Evolutionary conservation across 2,329 filamentous ascomycete genomes (phyloP).

Genomic region (Penicillium hesseltinei): DNA sequence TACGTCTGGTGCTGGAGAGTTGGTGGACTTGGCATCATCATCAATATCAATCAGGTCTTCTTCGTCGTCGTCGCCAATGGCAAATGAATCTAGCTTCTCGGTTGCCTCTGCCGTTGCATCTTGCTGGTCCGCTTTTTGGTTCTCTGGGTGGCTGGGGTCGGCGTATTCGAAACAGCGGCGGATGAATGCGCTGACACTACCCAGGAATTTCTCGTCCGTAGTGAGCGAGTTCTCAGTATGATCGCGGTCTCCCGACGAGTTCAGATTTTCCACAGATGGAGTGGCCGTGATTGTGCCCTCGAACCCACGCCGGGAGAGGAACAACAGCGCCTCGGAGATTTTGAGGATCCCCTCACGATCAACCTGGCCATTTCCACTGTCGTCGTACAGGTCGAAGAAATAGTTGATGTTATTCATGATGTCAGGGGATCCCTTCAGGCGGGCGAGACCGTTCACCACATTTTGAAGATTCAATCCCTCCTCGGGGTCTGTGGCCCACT

Average conservation of each 20-base stretch:
- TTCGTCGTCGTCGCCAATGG: slow-evolving; percentile 61
- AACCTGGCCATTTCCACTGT: slow-evolving; percentile 84
- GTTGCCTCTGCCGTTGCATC: slow-evolving; percentile 31
- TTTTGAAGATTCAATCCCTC: slow-evolving; percentile 84
- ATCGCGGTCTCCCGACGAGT: slow-evolving; percentile 35
- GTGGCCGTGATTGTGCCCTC: slow-evolving; percentile 70
- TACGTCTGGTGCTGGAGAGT: slow-evolving; percentile 18
- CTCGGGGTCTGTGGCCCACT: slow-evolving; percentile 79
- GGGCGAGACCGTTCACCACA: slow-evolving; percentile 84
- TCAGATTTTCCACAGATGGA: slow-evolving; percentile 56
- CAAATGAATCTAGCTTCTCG: slow-evolving; percentile 60
- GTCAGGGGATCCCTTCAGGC: slow-evolving; percentile 88
- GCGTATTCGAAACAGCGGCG: slow-evolving; percentile 96
- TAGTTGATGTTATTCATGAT: slow-evolving; percentile 98
- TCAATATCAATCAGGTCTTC: slow-evolving; percentile 41
- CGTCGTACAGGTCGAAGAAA: slow-evolving; percentile 97
- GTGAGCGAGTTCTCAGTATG: slow-evolving; percentile 50
- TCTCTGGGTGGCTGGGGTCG: slow-evolving; percentile 77
- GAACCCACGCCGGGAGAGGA: slow-evolving; percentile 84
- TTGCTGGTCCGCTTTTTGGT: slow-evolving; percentile 45
- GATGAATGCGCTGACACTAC: slow-evolving; percentile 93
- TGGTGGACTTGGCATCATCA: slow-evolving; percentile 30
- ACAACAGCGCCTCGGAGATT: slow-evolving; percentile 91
- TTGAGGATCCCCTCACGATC: slow-evolving; percentile 92
- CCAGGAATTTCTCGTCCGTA: slow-evolving; percentile 83